These are phyloP conservation scores for Aureobasidium pullulans DNA, from an alignment of 2,329 filamentous ascomycete species.

Conservation along the genomic window DNA sequence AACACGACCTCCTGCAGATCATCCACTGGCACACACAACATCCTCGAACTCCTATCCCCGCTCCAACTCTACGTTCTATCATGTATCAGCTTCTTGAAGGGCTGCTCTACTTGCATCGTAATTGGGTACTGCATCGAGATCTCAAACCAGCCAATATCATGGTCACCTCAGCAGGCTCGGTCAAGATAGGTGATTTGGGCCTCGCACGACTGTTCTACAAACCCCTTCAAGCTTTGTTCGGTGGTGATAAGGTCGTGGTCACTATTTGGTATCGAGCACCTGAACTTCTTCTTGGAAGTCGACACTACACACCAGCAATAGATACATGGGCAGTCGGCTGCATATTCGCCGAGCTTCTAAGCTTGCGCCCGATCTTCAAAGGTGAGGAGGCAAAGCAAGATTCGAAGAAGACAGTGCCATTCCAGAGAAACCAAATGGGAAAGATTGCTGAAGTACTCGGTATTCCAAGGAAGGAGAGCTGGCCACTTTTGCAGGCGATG, in stretches of 20 bases:
- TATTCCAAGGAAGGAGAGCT: conserved; percentile 77
- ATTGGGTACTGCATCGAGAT: conserved; percentile 96
- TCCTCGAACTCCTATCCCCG: conserved; percentile 78
- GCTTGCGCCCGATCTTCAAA: conserved; percentile 90
- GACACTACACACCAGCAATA: conserved; percentile 95
- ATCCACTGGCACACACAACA: conserved; percentile 96
- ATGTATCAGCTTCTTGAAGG: conserved; percentile 95
- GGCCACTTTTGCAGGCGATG: conserved; percentile 79
- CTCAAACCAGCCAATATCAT: conserved; percentile 98
- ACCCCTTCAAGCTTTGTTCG: conserved; percentile 82
- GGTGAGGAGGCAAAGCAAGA: conserved; percentile 99
- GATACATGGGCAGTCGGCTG: conserved; percentile 97
- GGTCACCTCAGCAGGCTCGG: conserved; percentile 82
- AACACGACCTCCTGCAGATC: conserved; percentile 94
- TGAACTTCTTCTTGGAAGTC: conserved; percentile 80
- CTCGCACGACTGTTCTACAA: conserved; percentile 91
- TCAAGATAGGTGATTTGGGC: conserved; percentile 92
- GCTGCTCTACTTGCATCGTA: conserved; percentile 86
- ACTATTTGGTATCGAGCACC: conserved; percentile 99
- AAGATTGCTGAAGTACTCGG: conserved; percentile 98
- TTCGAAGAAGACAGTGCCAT: conserved; percentile 92
- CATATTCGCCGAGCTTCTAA: conserved; percentile 91
- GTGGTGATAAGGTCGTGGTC: conserved; percentile 94
- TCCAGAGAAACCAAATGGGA: conserved; percentile 97
- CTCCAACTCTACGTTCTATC: conserved; percentile 83